phyloP scores from a whole-genome alignment of 257 asterid species.

The Solanum medicagineum region DNA sequence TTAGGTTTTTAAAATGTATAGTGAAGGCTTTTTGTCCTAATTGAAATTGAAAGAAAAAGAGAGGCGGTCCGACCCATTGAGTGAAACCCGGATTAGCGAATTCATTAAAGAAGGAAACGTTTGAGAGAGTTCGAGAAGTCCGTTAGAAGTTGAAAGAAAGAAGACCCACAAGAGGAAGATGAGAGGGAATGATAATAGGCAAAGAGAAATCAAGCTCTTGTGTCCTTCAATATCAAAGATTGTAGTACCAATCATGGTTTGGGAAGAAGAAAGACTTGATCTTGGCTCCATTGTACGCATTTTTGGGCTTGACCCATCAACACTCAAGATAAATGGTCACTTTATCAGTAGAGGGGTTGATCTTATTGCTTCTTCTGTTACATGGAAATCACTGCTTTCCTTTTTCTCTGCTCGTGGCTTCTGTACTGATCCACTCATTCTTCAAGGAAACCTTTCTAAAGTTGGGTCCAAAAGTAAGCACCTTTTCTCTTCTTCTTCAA shows the following conservation, averaged over 20 bases:
- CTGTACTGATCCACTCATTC: constrained; percentile 58
- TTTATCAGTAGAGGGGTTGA: constrained; percentile 70
- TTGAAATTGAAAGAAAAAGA: too few relatives aligned
- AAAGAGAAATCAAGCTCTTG: constrained; percentile 29
- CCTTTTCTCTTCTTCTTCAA: not conserved
- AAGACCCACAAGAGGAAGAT: not conserved
- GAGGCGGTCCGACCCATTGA: not conserved
- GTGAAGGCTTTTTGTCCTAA: too few relatives aligned
- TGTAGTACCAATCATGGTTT: constrained; percentile 29
- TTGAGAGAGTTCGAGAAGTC: constrained; percentile 32
- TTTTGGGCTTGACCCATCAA: constrained; percentile 66
- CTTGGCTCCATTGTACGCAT: constrained; percentile 56
- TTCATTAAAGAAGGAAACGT: not conserved
- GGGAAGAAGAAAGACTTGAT: constrained; percentile 59
- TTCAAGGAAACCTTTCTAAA: constrained; percentile 53
- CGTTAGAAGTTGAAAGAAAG: constrained; percentile 3
- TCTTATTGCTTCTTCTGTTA: constrained; percentile 67
- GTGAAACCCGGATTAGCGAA: not conserved
- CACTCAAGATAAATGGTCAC: constrained; percentile 78
- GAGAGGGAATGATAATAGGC: constrained; percentile 14
- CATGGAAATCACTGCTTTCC: constrained; percentile 75
- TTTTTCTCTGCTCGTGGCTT: constrained; percentile 66
- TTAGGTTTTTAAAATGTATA: too few relatives aligned
- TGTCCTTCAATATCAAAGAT: constrained; percentile 43
- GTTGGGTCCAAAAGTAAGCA: constrained; percentile 51